These are phyloP conservation scores for Ogataea allantospora DNA, from an alignment of 805 yeast species.

Conservation along the genomic window DNA sequence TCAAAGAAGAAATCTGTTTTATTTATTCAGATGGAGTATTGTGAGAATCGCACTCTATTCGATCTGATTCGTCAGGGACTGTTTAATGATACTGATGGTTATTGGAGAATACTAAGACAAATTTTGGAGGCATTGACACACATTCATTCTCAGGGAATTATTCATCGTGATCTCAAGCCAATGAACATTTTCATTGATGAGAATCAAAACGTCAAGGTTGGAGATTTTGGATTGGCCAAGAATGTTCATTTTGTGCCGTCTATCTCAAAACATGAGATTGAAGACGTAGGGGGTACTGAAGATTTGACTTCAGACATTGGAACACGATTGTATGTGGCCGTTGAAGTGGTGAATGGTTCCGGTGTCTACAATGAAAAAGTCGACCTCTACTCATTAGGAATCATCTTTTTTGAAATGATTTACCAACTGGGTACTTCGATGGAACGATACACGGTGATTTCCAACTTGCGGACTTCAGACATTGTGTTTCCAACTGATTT, in stretches of 20 bases:
- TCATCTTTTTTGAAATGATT: slow-evolving; percentile 94
- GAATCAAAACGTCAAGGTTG: slow-evolving; percentile 83
- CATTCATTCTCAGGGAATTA: slow-evolving; percentile 90
- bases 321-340: slow-evolving; percentile 89
- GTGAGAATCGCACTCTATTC: slow-evolving; percentile 87
- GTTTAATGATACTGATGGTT: slow-evolving; percentile 67
- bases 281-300: slow-evolving; percentile 41
- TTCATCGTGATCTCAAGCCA: slow-evolving; percentile 94
- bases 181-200: slow-evolving; percentile 94
- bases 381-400: slow-evolving; percentile 93
- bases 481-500: slow-evolving; percentile 75
- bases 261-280: slow-evolving; percentile 13
- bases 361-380: slow-evolving; percentile 88
- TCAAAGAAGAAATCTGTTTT: slow-evolving; percentile 56
- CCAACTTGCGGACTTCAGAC: slow-evolving; percentile 54
- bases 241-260: slow-evolving; percentile 59
- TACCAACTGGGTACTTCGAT: slow-evolving; percentile 82
- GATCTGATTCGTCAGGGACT: slow-evolving; percentile 81
- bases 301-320: slow-evolving; percentile 93
- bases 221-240: slow-evolving; percentile 96
- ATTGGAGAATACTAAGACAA: slow-evolving; percentile 88
- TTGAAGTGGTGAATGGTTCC: slow-evolving; percentile 73
- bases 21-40: slow-evolving; percentile 97
- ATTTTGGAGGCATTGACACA: slow-evolving; percentile 85
- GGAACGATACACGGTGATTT: slow-evolving; percentile 83